Evolutionary conservation across 1,139 yeast species (phyloP).

Genomic region (Kluyveromyces marxianus): DNA sequence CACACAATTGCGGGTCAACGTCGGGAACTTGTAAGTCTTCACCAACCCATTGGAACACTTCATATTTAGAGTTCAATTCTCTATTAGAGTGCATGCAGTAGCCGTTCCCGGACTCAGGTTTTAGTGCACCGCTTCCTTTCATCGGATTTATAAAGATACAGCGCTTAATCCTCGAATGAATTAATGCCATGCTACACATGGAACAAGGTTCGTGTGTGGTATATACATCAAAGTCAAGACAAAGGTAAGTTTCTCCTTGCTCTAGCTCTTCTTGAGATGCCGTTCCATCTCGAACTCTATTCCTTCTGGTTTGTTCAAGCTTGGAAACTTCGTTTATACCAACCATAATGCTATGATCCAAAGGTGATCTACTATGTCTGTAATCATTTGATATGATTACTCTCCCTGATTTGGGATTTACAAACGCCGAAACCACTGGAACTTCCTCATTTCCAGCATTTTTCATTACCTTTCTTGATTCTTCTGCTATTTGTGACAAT

Average conservation of each 20-base stretch:
- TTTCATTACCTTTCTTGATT: slow-evolving; percentile 19
- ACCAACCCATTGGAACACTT: slow-evolving; percentile 62
- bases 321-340: slow-evolving; percentile 59
- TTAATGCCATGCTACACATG: slow-evolving; percentile 95
- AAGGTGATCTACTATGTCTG: slow-evolving; percentile 39
- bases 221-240: slow-evolving; percentile 69
- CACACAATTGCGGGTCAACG: slow-evolving; percentile 23
- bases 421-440: slow-evolving; percentile 25
- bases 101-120: slow-evolving; percentile 52
- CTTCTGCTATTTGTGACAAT: slow-evolving; percentile 32
- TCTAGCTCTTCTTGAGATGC: slow-evolving; percentile 12
- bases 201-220: slow-evolving; percentile 95
- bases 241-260: slow-evolving; percentile 44
- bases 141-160: slow-evolving; percentile 52
- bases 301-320: slow-evolving; percentile 11
- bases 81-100: slow-evolving; percentile 69
- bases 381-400: slow-evolving; percentile 35
- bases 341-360: slow-evolving; percentile 66
- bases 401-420: slow-evolving; percentile 33
- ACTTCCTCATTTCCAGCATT: slow-evolving; percentile 7
- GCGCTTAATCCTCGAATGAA: slow-evolving; percentile 77
- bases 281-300: neutral
- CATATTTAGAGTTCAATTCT: slow-evolving; percentile 73
- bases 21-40: slow-evolving; percentile 21
- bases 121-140: slow-evolving; percentile 46